These are phyloP conservation scores for Cadophora sp. DNA, from an alignment of 2,329 filamentous ascomycete species.

Conservation along the genomic window DNA sequence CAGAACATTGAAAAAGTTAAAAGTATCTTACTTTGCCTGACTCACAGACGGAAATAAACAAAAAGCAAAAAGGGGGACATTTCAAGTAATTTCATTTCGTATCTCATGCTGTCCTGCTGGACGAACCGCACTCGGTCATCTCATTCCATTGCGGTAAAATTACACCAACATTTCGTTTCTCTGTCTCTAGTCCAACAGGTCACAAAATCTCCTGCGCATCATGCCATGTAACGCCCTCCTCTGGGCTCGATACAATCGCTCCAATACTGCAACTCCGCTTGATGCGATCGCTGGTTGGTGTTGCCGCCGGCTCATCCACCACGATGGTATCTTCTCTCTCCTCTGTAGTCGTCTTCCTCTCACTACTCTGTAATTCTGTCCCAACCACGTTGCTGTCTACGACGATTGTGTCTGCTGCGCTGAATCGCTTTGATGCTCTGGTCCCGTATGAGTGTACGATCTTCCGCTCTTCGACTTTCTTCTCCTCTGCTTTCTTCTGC, in stretches of 20 bases:
- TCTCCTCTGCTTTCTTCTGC: background rate
- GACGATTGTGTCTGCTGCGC: slow-evolving; percentile 23
- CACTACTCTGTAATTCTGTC: background rate
- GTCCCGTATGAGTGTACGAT: slow-evolving; percentile 22
- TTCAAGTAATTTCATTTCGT: slow-evolving; percentile 1
- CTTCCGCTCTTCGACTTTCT: slow-evolving; percentile 1
- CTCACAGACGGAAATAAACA: slow-evolving; percentile 4
- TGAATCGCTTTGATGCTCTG: slow-evolving; percentile 25
- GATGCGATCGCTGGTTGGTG: slow-evolving; percentile 34
- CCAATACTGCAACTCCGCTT: slow-evolving; percentile 39
- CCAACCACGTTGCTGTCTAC: slow-evolving; percentile 16
- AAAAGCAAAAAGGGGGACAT: background rate
- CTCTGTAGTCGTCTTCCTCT: background rate
- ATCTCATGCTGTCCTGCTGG: background rate
- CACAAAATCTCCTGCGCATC: slow-evolving; percentile 33
- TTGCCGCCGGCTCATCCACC: slow-evolving; percentile 26
- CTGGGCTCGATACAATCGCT: slow-evolving; percentile 35
- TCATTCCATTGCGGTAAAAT: background rate
- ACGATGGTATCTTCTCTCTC: slow-evolving; percentile 22
- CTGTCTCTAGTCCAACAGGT: background rate
- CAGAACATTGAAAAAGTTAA: no score
- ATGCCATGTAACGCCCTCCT: slow-evolving; percentile 32
- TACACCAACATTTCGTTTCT: background rate
- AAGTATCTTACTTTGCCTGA: background rate
- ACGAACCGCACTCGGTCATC: background rate